Evolutionary conservation across 2,329 filamentous ascomycete species (phyloP).

Genomic region (Scedosporium boydii): DNA sequence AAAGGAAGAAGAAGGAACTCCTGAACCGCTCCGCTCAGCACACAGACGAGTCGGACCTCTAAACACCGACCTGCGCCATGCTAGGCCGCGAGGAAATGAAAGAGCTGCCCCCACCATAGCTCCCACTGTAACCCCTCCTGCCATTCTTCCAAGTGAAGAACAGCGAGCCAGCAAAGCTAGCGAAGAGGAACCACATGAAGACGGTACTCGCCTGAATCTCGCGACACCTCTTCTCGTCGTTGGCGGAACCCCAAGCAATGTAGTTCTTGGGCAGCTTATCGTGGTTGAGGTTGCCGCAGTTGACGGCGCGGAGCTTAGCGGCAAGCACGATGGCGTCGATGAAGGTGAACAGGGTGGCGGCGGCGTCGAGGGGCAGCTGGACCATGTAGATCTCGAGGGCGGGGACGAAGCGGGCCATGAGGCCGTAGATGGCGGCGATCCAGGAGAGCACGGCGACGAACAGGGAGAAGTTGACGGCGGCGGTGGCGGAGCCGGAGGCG

Average conservation of each 20-base stretch:
- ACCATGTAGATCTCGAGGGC: constrained; percentile 41
- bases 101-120: constrained; percentile 20
- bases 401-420: constrained; percentile 45
- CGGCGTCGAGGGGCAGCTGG: constrained; percentile 44
- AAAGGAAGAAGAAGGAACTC: too few relatives aligned
- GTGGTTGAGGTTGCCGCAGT: constrained; percentile 48
- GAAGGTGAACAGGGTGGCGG: constrained; percentile 59
- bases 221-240: constrained; percentile 57
- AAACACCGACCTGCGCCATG: constrained; percentile 49
- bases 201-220: constrained; percentile 65
- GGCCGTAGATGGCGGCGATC: constrained; percentile 54
- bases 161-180: constrained; percentile 46
- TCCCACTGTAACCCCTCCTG: constrained; percentile 33
- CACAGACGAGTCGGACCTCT: constrained; percentile 11
- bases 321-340: constrained; percentile 62
- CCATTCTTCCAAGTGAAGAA: constrained; percentile 45
- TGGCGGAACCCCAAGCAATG: constrained; percentile 52
- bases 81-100: constrained; percentile 33
- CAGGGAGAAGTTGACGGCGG: constrained; percentile 56
- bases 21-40: not conserved
- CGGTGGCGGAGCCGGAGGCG: constrained; percentile 29
- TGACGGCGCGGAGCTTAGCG: constrained; percentile 57
- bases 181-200: constrained; percentile 74
- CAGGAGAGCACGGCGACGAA: constrained; percentile 60
- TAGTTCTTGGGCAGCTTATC: constrained; percentile 30